Base-by-base conservation (phyloP, 2,329 filamentous ascomycete genomes). In the Juglanconis juglandina region DNA sequence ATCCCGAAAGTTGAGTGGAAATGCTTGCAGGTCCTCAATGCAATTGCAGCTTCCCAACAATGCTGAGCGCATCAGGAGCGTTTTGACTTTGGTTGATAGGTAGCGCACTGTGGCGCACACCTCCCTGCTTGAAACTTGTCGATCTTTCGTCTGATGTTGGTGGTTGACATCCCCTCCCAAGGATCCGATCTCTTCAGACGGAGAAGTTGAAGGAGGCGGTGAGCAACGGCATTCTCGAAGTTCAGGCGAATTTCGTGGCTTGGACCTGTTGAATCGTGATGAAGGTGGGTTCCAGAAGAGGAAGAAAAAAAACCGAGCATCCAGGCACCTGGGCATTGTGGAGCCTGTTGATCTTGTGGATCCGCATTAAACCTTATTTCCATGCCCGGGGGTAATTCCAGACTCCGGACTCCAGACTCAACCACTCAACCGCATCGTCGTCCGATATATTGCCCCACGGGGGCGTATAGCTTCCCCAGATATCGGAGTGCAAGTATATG, bases 101-200 rank as follows among this genome's bases (percentile, higher is more conserved):
- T 42, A 42, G 39, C 10, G 39, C 39, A 42, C 39, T 42, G 39
- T 42, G n/a, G 10, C 4, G 7, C 10, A 10, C n/a, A 14, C 39
- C 14, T 39, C 33, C 35, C 34, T 57, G 30, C 48, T 13, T 52
- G 55, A 58, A 58, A 58, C 55, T 42, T 14, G 48, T 44, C 39
- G 49, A 58, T 52, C 39, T 33, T 48, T 46, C 49, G 33, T 52
- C 56, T 48, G 32, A 48, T 58, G 32, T 30, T 41, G 13, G 33
- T 42, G 39, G 39, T 42, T 42, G 39, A 42, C 39, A 42, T 14
- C 2, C 10, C 39, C 11, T 4, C 11, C 39, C 39, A 42, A 4
- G 39, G 39, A 11, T 42, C 10, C n/a, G 39, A 10, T 14, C 39
- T 42, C 39, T 11, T 42, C 39, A 10, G 17, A 10, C 13, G 53